Evolutionary conservation across 2,329 filamentous ascomycete genomes (phyloP).

Genomic region (Phoma herbarum): DNA sequence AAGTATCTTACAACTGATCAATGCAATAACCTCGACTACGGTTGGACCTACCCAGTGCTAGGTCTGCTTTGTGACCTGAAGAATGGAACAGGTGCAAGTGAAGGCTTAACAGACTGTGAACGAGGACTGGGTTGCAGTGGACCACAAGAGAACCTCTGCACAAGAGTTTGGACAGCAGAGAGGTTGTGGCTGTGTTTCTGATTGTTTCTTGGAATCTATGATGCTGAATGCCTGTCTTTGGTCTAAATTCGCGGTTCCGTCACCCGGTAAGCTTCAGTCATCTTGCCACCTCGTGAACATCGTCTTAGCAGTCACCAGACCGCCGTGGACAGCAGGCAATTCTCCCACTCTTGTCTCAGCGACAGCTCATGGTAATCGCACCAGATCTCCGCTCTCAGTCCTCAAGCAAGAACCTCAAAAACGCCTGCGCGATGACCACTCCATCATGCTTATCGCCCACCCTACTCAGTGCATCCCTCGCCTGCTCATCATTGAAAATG

Average conservation of each 20-base stretch:
- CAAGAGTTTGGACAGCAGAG: not conserved
- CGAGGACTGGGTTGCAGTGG: not conserved
- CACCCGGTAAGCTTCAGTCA: not conserved
- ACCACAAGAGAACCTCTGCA: not conserved
- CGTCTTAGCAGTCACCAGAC: not conserved
- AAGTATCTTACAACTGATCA: too few species aligned
- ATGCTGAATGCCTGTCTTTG: not conserved
- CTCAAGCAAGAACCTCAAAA: slow-evolving; percentile 79
- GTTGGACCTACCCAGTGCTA: not conserved
- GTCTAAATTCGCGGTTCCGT: not conserved
- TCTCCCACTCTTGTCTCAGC: not conserved
- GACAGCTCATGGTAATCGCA: not conserved
- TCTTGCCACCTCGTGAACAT: not conserved
- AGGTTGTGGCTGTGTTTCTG: not conserved
- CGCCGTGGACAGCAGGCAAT: not conserved
- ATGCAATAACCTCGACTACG: too few species aligned
- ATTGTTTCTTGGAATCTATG: not conserved
- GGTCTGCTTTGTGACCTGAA: not conserved
- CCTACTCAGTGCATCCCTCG: slow-evolving; percentile 72
- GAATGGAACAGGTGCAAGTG: not conserved
- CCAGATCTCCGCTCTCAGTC: slow-evolving; percentile 33
- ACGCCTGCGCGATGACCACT: slow-evolving; percentile 74
- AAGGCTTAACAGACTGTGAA: not conserved
- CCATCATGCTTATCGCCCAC: slow-evolving; percentile 79
- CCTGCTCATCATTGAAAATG: slow-evolving; percentile 74